Percentiles rank a stretch among this genome's conserved stretches.
These are phyloP conservation scores for Prunus fruticosa DNA, from an alignment of 306 rosid species.

Conservation along the genomic window DNA sequence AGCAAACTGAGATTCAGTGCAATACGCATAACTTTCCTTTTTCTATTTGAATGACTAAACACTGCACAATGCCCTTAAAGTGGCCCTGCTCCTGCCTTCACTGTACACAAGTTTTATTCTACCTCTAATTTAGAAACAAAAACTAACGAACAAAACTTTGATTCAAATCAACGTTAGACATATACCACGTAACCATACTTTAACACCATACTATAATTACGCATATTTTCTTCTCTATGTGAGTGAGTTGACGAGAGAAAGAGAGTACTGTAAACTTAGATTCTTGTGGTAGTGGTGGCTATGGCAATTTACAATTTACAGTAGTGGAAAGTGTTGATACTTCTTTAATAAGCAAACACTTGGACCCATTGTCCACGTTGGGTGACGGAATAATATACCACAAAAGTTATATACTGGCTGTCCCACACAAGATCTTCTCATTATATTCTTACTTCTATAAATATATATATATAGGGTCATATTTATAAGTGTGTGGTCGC, in stretches of 20 bases:
- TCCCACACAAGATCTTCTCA: constrained; percentile 49
- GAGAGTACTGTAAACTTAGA: background rate
- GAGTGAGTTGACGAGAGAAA: no score
- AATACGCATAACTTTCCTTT: background rate
- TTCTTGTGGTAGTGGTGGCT: background rate
- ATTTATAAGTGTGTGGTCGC: background rate
- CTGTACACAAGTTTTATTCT: background rate
- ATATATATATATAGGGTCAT: background rate
- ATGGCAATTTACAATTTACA: background rate
- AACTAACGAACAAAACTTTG: background rate
- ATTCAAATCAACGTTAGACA: background rate
- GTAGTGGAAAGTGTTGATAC: background rate
- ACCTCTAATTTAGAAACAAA: background rate
- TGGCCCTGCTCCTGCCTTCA: background rate
- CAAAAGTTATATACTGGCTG: constrained; percentile 27
- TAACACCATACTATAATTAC: no score
- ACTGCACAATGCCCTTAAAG: constrained; percentile 1
- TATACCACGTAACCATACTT: no score
- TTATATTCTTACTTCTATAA: constrained; percentile 10
- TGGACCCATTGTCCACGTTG: constrained; percentile 49
- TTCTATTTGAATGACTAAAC: constrained; percentile 1
- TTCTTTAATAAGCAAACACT: constrained; percentile 23
- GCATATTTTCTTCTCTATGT: no score
- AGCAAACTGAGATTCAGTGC: constrained; percentile 11
- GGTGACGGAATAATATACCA: constrained; percentile 29